Evolutionary conservation across 2,329 filamentous ascomycete genomes (phyloP), one percentile per base, ranked within the genome.

Genomic region (Metarhizium anisopliae): DNA sequence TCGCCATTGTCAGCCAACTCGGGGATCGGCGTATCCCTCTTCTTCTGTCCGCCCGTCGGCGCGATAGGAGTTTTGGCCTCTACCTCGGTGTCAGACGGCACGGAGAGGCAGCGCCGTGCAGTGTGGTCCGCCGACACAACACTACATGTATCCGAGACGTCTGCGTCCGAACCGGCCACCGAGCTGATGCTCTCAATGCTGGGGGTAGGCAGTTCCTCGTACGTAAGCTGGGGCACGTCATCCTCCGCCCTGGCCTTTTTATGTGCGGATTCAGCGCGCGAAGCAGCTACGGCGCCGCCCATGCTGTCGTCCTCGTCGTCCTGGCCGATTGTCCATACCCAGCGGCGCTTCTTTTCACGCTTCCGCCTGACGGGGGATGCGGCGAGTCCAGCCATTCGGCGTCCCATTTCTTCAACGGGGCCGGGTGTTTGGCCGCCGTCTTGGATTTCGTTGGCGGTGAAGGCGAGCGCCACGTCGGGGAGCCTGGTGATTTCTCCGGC

Each of bases 261-360:
- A 2, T 50, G 25, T 14, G 42, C 40, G 8, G 65, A 60, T 53
- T 70, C 68, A 16, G 66, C 66, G 18, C 71, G 67, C 4, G 74
- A 59, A 6, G 75, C 74, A 14, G 72, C 68, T 20, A 77, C 67
- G 2, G 75, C 74, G 1, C 75, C 70, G 14, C 74, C 70, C 14
- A 75, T 70, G 6, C 70, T 72, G 2, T 71, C 73, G 2, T 71
- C 73, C 7, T 77, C 73, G 2, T 74, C 76, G 1, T 80, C 79
- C 57, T 77, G 75, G 2, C 78, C 80, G 49, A 86, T 84, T 1
- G 83, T 86, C 83, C 83, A 86, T 40, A 83, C 79, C 83, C 83
- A 86, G 47, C 78, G 78, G 13, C 82, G 73, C 68, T 80, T 84
- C 75, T 83, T 85, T 60, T 85, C 83, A 64, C 71, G 66, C 58